A percentile compares a stretch with the other conserved stretches of the same genome.
Evolutionary conservation across 352 stramenopile species (phyloP).

Genomic region (Phytophthora uliginosa): DNA sequence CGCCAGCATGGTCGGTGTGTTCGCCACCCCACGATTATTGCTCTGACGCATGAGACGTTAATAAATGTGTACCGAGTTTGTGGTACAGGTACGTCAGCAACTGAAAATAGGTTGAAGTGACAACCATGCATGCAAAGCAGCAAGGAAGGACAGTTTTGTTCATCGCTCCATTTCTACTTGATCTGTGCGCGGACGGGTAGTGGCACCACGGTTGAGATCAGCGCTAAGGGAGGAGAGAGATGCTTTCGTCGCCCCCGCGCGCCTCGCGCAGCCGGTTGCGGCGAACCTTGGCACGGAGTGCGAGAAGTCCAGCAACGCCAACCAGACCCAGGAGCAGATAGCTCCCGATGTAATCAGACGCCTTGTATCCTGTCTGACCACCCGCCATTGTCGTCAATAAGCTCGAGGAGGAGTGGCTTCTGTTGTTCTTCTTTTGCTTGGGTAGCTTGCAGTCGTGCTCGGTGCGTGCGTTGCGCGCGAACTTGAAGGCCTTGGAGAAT

Average conservation of each 20-base stretch:
- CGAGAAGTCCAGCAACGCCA: constrained; percentile 57
- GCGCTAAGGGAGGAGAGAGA: constrained; percentile 42
- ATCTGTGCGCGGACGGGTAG: neutral
- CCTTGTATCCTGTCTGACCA: constrained; percentile 16
- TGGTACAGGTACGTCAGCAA: constrained; percentile 31
- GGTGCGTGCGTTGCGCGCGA: constrained; percentile 59
- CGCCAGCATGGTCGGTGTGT: too few species aligned
- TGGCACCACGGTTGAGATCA: neutral
- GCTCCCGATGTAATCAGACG: constrained; percentile 62
- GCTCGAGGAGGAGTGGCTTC: constrained; percentile 26
- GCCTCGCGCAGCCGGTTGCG: constrained; percentile 32
- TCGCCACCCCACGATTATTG: constrained; percentile 27
- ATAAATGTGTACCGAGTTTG: constrained; percentile 20
- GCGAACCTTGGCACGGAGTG: constrained; percentile 46
- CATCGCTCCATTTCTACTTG: constrained; percentile 14
- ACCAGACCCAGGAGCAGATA: constrained; percentile 71
- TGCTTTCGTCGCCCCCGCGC: constrained; percentile 20
- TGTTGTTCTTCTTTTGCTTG: constrained; percentile 31
- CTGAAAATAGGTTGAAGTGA: constrained; percentile 2
- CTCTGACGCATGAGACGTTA: neutral
- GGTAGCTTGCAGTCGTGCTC: constrained; percentile 61
- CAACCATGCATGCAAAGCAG: neutral
- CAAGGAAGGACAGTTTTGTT: constrained; percentile 10
- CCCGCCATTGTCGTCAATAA: constrained; percentile 28
- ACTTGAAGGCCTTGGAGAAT: constrained; percentile 68